These are phyloP conservation scores for Graphilbum fragrans DNA, from an alignment of 2,329 filamentous ascomycete genomes.

Conservation along the genomic window DNA sequence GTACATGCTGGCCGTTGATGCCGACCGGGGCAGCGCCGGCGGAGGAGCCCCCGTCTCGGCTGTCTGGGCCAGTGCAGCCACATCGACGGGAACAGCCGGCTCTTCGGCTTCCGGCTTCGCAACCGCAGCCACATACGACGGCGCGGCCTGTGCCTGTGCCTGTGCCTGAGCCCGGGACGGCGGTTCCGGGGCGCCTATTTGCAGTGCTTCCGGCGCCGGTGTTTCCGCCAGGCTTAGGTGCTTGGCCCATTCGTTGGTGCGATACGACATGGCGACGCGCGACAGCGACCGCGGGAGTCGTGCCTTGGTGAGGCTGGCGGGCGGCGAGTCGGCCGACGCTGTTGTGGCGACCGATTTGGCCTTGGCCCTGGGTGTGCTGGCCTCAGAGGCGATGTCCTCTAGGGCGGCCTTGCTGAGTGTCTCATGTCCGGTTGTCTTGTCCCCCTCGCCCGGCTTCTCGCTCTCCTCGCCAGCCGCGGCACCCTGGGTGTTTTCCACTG, in stretches of 20 bases:
- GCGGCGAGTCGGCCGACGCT: conserved; percentile 28
- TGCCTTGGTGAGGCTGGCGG: conserved; percentile 41
- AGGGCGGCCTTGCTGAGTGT: neutral
- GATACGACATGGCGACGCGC: conserved; percentile 66
- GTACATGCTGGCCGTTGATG: conserved; percentile 12
- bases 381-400: conserved; percentile 9
- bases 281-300: conserved; percentile 61
- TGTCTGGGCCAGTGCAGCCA: conserved; percentile 54
- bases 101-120: conserved; percentile 62
- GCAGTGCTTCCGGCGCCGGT: conserved; percentile 52
- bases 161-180: neutral
- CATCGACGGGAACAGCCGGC: conserved; percentile 45
- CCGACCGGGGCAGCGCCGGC: conserved; percentile 19
- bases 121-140: conserved; percentile 52
- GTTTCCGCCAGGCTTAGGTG: conserved; percentile 67
- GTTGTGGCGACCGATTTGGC: conserved; percentile 15
- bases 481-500: neutral
- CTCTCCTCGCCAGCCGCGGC: conserved; percentile 11
- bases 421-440: no score
- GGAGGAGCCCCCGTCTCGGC: conserved; percentile 35
- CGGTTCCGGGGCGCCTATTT: conserved; percentile 18
- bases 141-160: conserved; percentile 39
- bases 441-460: conserved; percentile 11
- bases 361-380: conserved; percentile 10
- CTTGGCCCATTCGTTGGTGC: conserved; percentile 95